Evolutionary conservation across 495 filamentous ascomycete species (phyloP), one percentile per base, ranked within the genome.

Genomic region (Trichocladium antarcticum): DNA sequence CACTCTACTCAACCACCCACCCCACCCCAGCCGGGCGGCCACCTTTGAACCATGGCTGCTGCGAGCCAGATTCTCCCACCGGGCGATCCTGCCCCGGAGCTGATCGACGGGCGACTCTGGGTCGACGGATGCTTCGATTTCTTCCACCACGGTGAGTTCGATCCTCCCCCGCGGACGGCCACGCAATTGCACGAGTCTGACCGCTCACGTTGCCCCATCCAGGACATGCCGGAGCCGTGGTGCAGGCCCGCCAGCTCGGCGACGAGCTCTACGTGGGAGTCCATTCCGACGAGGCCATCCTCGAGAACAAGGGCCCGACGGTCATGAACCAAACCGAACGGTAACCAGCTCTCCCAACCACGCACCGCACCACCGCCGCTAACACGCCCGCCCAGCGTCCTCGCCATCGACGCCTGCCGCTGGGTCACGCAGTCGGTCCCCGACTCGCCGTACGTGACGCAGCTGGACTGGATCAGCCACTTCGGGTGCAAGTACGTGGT

Each of bases 51-150:
- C 37, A 66, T 61, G 59, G 32, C 49, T 31, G 40, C 56, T 10
- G 47, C 51, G 1, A 56, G 61, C 1, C 36, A 50, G 14, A 16
- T 42, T n/a, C 51, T 42, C 20, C 64, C 64, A 5, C 57, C 63
- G 1, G 66, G 66, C 37, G 59, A 64, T 2, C 63, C 70, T 28
- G 70, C 70, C 37, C 66, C 64, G 14, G 68, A 71, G 57, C 65
- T 79, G 4, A 62, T 75, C 17, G 79, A 93, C 29, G 78, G 83
- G 49, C 80, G 87, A 29, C 85, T 97, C 54, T 99, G 92, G 92
- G 82, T 97, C 16, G 92, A 99, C 68, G 92, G 92, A 44, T 99
- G 92, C 69, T 99, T 94, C 68, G 92, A 99, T 69, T 99, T 99
- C 67, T 88, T 84, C 66, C 92, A 99, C 65, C 92, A 99, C 59